Base-by-base conservation (phyloP, 202 grass and related monocot species). In the Setaria viridis region DNA sequence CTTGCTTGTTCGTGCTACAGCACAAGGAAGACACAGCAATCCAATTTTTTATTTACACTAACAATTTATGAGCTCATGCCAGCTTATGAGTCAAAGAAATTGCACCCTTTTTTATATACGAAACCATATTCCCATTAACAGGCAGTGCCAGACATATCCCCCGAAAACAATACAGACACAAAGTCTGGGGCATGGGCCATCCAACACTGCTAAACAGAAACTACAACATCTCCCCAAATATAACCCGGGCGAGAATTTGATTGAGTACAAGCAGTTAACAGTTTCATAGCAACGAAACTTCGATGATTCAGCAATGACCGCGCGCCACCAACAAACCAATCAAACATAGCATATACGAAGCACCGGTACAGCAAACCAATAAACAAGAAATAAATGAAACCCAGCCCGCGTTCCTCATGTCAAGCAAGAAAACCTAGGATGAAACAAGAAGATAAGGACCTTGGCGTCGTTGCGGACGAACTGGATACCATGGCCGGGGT, bases 381-480 rank as follows among this genome's bases (percentile, higher is more conserved):
- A 6, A 74, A 35, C 14, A 74, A 11, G 25, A 74, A 16, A 17
- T 17, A 33, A 34, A 50, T 19, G 29, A 19, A 71, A 54, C 71
- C 48, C 15, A 55, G 50, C n/a, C 20, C 13, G 7, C 14, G 37
- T 20, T 59, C 21, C 0, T 19, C 62, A 62, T 11, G 42, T 20
- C 35, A 17, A 58, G 53, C 65, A 87, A 17, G 11, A 56, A 55
- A 82, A 41, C 16, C 48, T 33, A 21, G 4, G 25, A 63, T 29
- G 9, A 63, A 49, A 46, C 6, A 49, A 37, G 45, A 19, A 20
- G 6, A 72, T 14, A 25, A 48, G 56, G 7, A 94, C 96, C 94
- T 94, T 99, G 77, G 97, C 97, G 75, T 99, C 97, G 73, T 99
- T 99, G 82, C 92, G 87, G 29, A 97, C 94, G 85, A 96, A 99